Percentiles rank a stretch among this genome's conserved stretches.
Evolutionary conservation across 2,329 filamentous ascomycete genomes (phyloP).

Genomic region (Aspergillus aculeatus): DNA sequence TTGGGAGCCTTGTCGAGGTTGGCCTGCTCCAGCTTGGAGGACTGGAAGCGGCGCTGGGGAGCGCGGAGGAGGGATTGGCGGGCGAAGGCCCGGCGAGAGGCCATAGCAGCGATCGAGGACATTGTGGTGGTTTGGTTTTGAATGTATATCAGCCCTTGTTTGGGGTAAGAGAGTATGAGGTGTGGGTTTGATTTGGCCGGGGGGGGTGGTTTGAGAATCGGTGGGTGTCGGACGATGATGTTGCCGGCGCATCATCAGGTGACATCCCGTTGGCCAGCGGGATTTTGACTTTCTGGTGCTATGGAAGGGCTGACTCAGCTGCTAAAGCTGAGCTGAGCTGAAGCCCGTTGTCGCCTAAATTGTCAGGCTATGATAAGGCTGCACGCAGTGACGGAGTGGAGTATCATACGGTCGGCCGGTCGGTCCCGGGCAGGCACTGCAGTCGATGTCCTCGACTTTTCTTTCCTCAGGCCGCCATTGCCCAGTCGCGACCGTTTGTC

Average conservation of each 20-base stretch:
- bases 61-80: conserved; percentile 44
- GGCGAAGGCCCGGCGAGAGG: conserved; percentile 42
- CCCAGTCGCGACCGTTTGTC: not conserved
- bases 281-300: not conserved
- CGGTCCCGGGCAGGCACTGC: no score
- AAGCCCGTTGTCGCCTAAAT: not conserved
- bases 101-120: conserved; percentile 44
- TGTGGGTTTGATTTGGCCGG: conserved; percentile 10
- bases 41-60: conserved; percentile 39
- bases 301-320: conserved; percentile 20
- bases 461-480: not conserved
- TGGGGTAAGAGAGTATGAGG: conserved; percentile 20
- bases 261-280: conserved; percentile 23
- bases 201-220: conserved; percentile 29
- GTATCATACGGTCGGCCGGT: not conserved
- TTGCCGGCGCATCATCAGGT: conserved; percentile 32
- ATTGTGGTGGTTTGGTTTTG: conserved; percentile 26
- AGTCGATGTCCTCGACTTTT: not conserved
- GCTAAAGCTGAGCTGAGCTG: no score
- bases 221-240: conserved; percentile 35
- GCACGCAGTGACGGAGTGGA: not conserved
- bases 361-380: not conserved
- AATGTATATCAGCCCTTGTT: not conserved
- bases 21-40: conserved; percentile 49
- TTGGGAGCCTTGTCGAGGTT: conserved; percentile 63